Percentiles rank a stretch among this genome's conserved stretches.
These are phyloP conservation scores for Camelina hispida DNA, from an alignment of 345 rosid genomes.

Conservation along the genomic window DNA sequence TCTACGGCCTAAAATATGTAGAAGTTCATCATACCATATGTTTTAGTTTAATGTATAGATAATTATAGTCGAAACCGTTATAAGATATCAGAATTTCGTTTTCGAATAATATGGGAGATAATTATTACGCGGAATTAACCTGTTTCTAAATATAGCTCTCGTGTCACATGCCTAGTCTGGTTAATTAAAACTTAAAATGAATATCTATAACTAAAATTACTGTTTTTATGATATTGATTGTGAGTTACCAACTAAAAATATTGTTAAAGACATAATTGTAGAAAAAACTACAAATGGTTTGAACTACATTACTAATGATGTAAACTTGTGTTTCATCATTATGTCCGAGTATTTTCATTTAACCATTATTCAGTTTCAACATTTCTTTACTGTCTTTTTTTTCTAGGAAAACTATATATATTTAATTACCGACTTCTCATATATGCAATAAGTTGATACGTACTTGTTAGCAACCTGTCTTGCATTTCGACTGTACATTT, in stretches of 20 bases:
- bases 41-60: not conserved
- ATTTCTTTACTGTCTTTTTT: not conserved
- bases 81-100: conserved; percentile 18
- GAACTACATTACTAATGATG: conserved; percentile 25
- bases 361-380: not conserved
- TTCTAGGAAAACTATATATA: not conserved
- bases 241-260: conserved; percentile 42
- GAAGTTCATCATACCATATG: not conserved
- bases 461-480: conserved; percentile 39
- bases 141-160: conserved; percentile 17
- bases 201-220: conserved; percentile 25
- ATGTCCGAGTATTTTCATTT: conserved; percentile 10
- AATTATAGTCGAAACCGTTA: conserved; percentile 7
- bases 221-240: conserved; percentile 1
- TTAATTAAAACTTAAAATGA: conserved; percentile 1
- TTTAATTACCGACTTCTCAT: conserved; percentile 29
- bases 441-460: conserved; percentile 20
- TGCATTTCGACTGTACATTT: not conserved
- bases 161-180: conserved; percentile 11
- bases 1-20: not conserved
- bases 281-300: conserved; percentile 13
- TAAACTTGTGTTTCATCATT: conserved; percentile 33
- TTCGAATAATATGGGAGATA: conserved; percentile 8
- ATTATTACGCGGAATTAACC: conserved; percentile 10
- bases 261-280: conserved; percentile 32